Percentiles rank a stretch among this genome's conserved stretches.
Evolutionary conservation across 2,329 filamentous ascomycete species (phyloP).

Genomic region (Alternaria postmessia): DNA sequence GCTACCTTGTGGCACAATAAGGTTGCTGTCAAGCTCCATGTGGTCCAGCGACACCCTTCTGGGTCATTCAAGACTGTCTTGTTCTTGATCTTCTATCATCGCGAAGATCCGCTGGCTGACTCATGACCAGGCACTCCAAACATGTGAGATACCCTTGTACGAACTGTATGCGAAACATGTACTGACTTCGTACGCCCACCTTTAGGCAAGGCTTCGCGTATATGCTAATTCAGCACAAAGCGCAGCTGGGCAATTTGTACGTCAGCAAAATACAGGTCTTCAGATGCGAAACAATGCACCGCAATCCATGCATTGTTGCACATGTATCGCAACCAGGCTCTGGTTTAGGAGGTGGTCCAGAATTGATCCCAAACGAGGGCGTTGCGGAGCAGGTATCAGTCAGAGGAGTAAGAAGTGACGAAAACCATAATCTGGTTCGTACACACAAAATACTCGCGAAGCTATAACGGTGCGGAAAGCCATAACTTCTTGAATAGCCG

Average conservation of each 20-base stretch:
- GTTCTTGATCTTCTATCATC: not conserved
- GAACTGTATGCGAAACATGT: too few relatives aligned
- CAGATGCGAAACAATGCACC: conserved; percentile 10
- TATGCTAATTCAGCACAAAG: conserved; percentile 31
- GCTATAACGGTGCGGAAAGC: fast-evolving
- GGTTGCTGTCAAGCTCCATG: not conserved
- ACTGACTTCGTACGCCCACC: too few relatives aligned
- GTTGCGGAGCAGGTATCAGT: too few relatives aligned
- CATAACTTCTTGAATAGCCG: fast-evolving
- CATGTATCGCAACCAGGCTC: conserved; percentile 17
- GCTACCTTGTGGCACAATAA: not conserved
- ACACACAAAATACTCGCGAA: too few relatives aligned
- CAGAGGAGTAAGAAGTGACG: too few relatives aligned
- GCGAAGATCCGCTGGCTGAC: not conserved
- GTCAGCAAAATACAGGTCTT: conserved; percentile 30
- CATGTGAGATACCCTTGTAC: not conserved
- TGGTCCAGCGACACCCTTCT: not conserved
- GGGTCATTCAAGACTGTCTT: not conserved
- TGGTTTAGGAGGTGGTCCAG: too few relatives aligned
- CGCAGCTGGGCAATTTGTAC: conserved; percentile 25
- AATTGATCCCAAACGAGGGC: too few relatives aligned
- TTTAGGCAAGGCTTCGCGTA: conserved; percentile 24
- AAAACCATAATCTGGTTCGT: too few relatives aligned
- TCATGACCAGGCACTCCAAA: conserved; percentile 24
- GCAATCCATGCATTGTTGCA: conserved; percentile 24